Conservation (phyloP, 2,329 filamentous ascomycete species). For the Fusarium napiforme region DNA sequence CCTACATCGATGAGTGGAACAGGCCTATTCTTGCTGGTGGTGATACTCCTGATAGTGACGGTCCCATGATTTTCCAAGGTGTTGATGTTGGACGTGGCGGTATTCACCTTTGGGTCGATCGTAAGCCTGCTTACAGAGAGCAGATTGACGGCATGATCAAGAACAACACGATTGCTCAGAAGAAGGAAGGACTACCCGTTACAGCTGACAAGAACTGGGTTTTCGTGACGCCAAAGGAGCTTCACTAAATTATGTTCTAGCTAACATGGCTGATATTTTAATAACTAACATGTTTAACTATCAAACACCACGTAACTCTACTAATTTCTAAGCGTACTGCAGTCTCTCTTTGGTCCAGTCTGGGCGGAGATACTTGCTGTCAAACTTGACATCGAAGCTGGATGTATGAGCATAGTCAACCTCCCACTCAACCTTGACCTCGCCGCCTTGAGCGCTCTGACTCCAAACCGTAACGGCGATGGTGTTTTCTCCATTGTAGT, state of each 20-base stretch:
- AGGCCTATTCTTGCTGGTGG: conserved; percentile 54
- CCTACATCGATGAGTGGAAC: conserved; percentile 57
- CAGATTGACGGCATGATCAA: conserved; percentile 53
- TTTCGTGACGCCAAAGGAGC: conserved; percentile 53
- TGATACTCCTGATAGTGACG: conserved; percentile 57
- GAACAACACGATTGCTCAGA: conserved; percentile 49
- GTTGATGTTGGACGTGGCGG: conserved; percentile 56
- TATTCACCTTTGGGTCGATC: conserved; percentile 56
- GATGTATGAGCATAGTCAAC: conserved; percentile 65
- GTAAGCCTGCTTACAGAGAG: conserved; percentile 49
- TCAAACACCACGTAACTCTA: not conserved
- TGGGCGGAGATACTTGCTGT: conserved; percentile 60
- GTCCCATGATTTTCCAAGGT: conserved; percentile 58
- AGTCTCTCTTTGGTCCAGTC: conserved; percentile 57
- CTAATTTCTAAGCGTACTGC: conserved; percentile 47
- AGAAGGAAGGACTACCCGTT: conserved; percentile 49
- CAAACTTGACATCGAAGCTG: conserved; percentile 62
- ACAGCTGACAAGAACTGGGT: conserved; percentile 60
- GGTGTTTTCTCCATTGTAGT: conserved; percentile 68
- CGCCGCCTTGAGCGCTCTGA: conserved; percentile 62
- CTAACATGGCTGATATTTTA: not conserved
- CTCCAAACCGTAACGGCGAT: conserved; percentile 70
- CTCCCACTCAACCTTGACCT: conserved; percentile 61
- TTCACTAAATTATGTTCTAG: conserved; percentile 33
- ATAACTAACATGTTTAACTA: not conserved